Conservation (phyloP, 805 yeast species). For the Candida chilensis region DNA sequence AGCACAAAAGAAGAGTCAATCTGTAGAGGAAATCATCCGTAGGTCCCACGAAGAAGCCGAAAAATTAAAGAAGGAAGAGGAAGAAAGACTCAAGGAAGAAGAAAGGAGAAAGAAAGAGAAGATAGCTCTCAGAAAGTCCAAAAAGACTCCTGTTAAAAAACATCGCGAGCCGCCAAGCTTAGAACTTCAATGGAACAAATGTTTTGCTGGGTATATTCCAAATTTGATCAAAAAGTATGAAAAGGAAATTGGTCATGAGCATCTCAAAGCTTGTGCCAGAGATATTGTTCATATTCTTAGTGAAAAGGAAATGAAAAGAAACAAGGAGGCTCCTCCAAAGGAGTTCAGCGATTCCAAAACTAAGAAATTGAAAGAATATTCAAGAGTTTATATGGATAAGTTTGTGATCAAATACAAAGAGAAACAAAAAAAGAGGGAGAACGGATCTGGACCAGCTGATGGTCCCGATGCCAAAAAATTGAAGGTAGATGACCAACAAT, state of each 20-base stretch:
- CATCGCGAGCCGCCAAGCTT: too few species aligned
- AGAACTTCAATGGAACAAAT: conserved; percentile 34
- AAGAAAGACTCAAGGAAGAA: conserved; percentile 11
- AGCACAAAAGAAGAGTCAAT: not conserved
- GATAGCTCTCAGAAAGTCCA: conserved; percentile 1
- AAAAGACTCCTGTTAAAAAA: not conserved
- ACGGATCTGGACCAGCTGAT: too few species aligned
- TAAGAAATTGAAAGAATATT: conserved; percentile 60
- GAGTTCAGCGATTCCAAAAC: conserved; percentile 58
- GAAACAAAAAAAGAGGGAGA: conserved; percentile 18
- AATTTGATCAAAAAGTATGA: conserved; percentile 64
- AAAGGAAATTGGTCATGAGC: conserved; percentile 59
- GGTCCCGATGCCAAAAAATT: too few species aligned
- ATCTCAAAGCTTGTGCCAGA: conserved; percentile 66
- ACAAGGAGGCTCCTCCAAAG: conserved; percentile 35
- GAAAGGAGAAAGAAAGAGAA: conserved; percentile 12
- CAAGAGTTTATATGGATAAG: conserved; percentile 58
- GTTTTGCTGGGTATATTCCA: conserved; percentile 72
- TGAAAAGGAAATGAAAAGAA: conserved; percentile 55
- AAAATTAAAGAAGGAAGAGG: too few species aligned
- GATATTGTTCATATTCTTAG: conserved; percentile 65
- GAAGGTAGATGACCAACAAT: too few species aligned
- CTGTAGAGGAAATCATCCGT: conserved; percentile 4
- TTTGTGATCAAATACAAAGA: conserved; percentile 38
- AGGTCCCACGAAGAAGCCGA: conserved; percentile 5